Evolutionary conservation across 371 early-diverging fungal genomes (phyloP), one percentile per base, ranked within the genome.

Genomic region (Actinomortierella ambigua): DNA sequence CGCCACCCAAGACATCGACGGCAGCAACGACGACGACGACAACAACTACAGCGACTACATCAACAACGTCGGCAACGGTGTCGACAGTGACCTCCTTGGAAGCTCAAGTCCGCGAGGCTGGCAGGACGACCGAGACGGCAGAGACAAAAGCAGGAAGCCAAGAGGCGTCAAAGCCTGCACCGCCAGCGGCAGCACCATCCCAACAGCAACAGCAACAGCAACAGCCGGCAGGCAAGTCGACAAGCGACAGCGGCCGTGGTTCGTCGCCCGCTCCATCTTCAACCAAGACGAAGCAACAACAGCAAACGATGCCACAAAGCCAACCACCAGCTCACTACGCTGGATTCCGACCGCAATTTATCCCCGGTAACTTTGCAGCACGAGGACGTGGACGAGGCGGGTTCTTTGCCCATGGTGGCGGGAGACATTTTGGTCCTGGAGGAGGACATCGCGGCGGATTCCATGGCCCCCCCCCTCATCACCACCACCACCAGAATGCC

Each of bases 311-410:
- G 67, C 73, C 73, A 5, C 73, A 71, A 39, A 66, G 50, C 29
- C 73, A 71, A 24, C 73, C 73, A 22, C 56, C 66, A 4, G 59
- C 44, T 29, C 59, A 59, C 9, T 34, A 50, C 40, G 17, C 59
- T 50, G 63, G 63, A 14, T 62, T 63, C 50, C 43, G 66, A 48
- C 63, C 73, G 9, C 73, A 58, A 0, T 71, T 63, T 44, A 71
- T 71, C 20, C 67, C 73, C 26, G 67, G 67, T 29, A 71, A 71
- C 57, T 71, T 71, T 60, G 65, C 73, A 11, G 56, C 49, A 9
- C 62, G 73, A 18, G 73, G 73, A 34, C 73, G 73, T 34, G 73
- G 73, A 47, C 73, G 73, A 54, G 73, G 73, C 13, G 60, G 60
- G 11, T 66, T 63, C 57, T 63, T 62, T 34, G 34, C 34, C 44